Percentiles rank a stretch among this genome's conserved stretches.
These are phyloP conservation scores for Corynespora cassiicola DNA, from an alignment of 2,329 filamentous ascomycete species.

Conservation along the genomic window DNA sequence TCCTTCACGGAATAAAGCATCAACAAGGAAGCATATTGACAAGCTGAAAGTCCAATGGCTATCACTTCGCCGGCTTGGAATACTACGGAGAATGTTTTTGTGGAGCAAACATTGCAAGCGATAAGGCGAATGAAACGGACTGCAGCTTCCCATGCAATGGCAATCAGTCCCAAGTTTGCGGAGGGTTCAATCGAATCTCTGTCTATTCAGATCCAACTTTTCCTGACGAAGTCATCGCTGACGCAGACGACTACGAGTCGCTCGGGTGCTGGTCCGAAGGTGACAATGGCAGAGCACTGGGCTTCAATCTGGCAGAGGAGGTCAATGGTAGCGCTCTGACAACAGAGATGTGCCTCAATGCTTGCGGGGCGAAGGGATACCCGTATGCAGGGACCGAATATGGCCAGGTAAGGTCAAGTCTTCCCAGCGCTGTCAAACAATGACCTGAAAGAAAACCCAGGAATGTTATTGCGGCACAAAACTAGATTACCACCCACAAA, in stretches of 20 bases:
- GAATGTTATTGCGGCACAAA: conserved; percentile 47
- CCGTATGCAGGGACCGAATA: conserved; percentile 46
- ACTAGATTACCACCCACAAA: conserved; percentile 42
- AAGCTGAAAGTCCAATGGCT: too few species aligned
- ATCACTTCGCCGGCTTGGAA: conserved; percentile 35
- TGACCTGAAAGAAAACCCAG: too few species aligned
- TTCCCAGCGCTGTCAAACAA: too few species aligned
- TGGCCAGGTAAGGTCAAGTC: too few species aligned
- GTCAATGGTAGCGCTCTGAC: conserved; percentile 42
- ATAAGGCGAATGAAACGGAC: conserved; percentile 15
- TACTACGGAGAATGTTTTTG: conserved; percentile 29
- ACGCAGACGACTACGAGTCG: conserved; percentile 27
- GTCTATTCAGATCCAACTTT: conserved; percentile 47
- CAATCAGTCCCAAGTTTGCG: conserved; percentile 18
- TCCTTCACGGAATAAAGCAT: not conserved
- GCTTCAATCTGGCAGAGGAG: conserved; percentile 31
- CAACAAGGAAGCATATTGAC: too few species aligned
- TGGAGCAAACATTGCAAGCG: conserved; percentile 18
- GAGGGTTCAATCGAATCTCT: conserved; percentile 27
- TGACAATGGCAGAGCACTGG: conserved; percentile 30
- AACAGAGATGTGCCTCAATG: conserved; percentile 45
- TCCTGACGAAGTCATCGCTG: conserved; percentile 25
- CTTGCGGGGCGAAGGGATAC: conserved; percentile 47
- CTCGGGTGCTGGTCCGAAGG: conserved; percentile 51
- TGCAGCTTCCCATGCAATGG: conserved; percentile 29